Evolutionary conservation across 2,329 filamentous ascomycete species (phyloP), one percentile per base, ranked within the genome.

Genomic region (Hypoxylon sp.): DNA sequence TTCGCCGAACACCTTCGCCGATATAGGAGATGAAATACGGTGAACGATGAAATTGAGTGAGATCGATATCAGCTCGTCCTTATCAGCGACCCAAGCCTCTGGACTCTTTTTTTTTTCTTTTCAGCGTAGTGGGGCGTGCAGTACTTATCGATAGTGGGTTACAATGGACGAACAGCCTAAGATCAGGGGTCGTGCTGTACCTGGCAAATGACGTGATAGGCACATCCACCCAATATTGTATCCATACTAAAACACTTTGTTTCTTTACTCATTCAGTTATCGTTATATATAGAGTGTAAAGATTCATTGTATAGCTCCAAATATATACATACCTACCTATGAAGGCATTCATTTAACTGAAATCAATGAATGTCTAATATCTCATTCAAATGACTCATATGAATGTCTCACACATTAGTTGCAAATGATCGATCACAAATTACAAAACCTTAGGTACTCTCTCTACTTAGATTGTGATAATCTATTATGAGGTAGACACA

Each of bases 1-100:
- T 35, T 46, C 17, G 8, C 31, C 14, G 29, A 60, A 17, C 9
- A 33, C 29, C 37, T 51, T 17, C 14, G 64, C 67, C 67, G 67
- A 70, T 70, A 60, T 67, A 70, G 67, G 67, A 67, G 59, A 55
- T 53, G 55, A 58, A 33, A 50, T 22, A 60, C 59, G 50, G 51
- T 53, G 33, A 50, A 55, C 39, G 57, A 42, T 58, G 24, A 24
- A 37, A 51, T 29, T 48, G 14, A 47, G 17, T 33, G 14, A 48
- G 37, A 48, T 48, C 5, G 5, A 31, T 31, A 47, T 33, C 35
- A 17, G 37, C n/a, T 48, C 10, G 5, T 19, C n/a, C 63, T 67
- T 67, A 67, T 67, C 64, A 26, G 42, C 13, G 31, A 59, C 58
- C 58, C 58, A 59, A 62, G 42, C 33, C 22, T 26, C 29, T 53